These are phyloP conservation scores for Colletotrichum lentis DNA, from an alignment of 2,329 filamentous ascomycete species.

Conservation along the genomic window DNA sequence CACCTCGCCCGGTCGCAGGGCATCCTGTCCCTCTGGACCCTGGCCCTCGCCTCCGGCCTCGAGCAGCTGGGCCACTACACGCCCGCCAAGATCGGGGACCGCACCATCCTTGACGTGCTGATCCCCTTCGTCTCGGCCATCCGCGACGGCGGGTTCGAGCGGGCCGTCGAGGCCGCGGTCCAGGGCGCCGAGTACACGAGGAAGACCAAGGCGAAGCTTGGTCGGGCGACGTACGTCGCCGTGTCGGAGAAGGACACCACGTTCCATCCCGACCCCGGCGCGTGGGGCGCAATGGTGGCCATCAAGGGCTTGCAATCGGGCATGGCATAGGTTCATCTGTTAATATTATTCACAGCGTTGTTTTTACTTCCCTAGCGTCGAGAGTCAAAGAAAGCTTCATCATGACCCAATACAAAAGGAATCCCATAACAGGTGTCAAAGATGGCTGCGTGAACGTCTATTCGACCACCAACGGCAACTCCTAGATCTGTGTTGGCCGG, in stretches of 20 bases:
- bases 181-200: slow-evolving; percentile 69
- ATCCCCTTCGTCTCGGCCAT: slow-evolving; percentile 62
- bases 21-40: slow-evolving; percentile 53
- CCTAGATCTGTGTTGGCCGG: too few species aligned
- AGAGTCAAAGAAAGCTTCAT: neutral
- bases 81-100: slow-evolving; percentile 62
- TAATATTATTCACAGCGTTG: neutral
- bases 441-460: too few species aligned
- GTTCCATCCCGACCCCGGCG: slow-evolving; percentile 68
- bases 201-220: slow-evolving; percentile 70
- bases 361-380: neutral
- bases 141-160: slow-evolving; percentile 59
- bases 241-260: slow-evolving; percentile 62
- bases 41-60: slow-evolving; percentile 54
- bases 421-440: too few species aligned
- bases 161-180: slow-evolving; percentile 66
- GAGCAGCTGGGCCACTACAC: slow-evolving; percentile 61
- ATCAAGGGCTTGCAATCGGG: slow-evolving; percentile 52
- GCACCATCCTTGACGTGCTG: slow-evolving; percentile 66
- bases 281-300: slow-evolving; percentile 71
- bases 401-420: too few species aligned
- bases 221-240: slow-evolving; percentile 72
- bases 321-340: slow-evolving; percentile 14
- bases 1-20: slow-evolving; percentile 42
- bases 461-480: too few species aligned